A percentile compares a stretch with the other conserved stretches of the same genome.
These are phyloP conservation scores for Physocladia obscura DNA, from an alignment of 192 early-diverging fungal species.

Conservation along the genomic window DNA sequence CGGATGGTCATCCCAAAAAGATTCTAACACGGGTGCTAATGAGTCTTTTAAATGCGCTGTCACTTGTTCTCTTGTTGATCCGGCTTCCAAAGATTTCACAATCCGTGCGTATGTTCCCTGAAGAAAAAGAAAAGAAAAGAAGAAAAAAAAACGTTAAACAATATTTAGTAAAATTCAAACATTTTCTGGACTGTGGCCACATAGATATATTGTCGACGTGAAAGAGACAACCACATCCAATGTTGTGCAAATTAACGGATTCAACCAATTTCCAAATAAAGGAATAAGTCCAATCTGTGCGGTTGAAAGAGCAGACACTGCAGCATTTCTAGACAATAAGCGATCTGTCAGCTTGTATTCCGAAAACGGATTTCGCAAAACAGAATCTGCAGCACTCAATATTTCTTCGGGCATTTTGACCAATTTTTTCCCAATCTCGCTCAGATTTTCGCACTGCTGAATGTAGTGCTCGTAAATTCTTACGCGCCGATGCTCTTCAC, in stretches of 20 bases:
- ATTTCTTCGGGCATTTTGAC: not conserved
- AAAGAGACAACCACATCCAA: not conserved
- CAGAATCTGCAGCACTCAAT: not conserved
- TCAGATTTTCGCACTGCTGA: not conserved
- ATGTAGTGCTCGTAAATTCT: conserved; percentile 5
- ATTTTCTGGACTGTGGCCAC: not conserved
- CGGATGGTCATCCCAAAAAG: conserved; percentile 5
- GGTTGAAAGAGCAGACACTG: not conserved
- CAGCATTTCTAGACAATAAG: not conserved
- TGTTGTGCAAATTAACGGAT: not conserved
- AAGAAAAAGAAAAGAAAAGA: too few relatives aligned
- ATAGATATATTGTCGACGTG: conserved; percentile 3
- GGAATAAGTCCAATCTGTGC: conserved; percentile 4
- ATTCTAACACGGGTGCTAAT: not conserved
- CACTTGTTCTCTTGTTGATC: not conserved
- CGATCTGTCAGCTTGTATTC: not conserved
- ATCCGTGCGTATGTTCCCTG: conserved; percentile 6
- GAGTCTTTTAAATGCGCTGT: not conserved
- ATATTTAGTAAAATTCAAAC: not conserved
- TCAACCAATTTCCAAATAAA: conserved; percentile 16
- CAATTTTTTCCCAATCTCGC: not conserved
- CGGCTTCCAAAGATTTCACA: conserved; percentile 11
- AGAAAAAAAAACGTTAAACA: too few relatives aligned
- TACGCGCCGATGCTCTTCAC: not conserved
- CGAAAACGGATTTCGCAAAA: not conserved